A percentile compares a stretch with the other conserved stretches of the same genome.
phyloP scores from a whole-genome alignment of 768 basidiomycete species.

The Podaxis sp. region DNA sequence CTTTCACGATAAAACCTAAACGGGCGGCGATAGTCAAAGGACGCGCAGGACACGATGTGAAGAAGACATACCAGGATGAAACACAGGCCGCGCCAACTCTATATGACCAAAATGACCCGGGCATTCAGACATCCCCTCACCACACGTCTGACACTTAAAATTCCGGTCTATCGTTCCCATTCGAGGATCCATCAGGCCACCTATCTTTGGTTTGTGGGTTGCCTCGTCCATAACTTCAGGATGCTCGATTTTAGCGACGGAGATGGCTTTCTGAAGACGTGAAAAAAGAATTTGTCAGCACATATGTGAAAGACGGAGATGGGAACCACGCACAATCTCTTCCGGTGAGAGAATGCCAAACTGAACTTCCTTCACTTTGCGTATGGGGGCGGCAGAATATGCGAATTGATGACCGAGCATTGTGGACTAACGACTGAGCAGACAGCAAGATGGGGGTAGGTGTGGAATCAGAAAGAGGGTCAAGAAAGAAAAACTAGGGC shows the following conservation, averaged over 20 bases:
- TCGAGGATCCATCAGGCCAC: conserved; percentile 95
- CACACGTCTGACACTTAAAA: conserved; percentile 99
- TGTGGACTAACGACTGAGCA: conserved; percentile 26
- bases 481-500: conserved; percentile 20
- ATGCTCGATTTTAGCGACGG: conserved; percentile 97
- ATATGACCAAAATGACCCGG: conserved; percentile 99
- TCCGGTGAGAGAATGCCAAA: conserved; percentile 99
- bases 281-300: conserved; percentile 22
- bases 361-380: conserved; percentile 96
- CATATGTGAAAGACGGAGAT: neutral
- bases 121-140: conserved; percentile 99
- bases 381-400: conserved; percentile 90
- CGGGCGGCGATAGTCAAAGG: conserved; percentile 1
- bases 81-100: conserved; percentile 95
- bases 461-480: conserved; percentile 12
- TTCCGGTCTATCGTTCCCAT: conserved; percentile 98
- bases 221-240: conserved; percentile 98
- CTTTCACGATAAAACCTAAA: conserved; percentile 91
- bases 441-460: conserved; percentile 16
- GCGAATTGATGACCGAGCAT: conserved; percentile 93
- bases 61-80: conserved; percentile 79
- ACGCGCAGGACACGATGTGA: neutral
- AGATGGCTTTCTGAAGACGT: conserved; percentile 86
- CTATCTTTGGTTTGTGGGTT: conserved; percentile 85
- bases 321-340: conserved; percentile 78